Evolutionary conservation across 2,329 filamentous ascomycete species (phyloP).

Genomic region (Aspergillus puulaauensis): DNA sequence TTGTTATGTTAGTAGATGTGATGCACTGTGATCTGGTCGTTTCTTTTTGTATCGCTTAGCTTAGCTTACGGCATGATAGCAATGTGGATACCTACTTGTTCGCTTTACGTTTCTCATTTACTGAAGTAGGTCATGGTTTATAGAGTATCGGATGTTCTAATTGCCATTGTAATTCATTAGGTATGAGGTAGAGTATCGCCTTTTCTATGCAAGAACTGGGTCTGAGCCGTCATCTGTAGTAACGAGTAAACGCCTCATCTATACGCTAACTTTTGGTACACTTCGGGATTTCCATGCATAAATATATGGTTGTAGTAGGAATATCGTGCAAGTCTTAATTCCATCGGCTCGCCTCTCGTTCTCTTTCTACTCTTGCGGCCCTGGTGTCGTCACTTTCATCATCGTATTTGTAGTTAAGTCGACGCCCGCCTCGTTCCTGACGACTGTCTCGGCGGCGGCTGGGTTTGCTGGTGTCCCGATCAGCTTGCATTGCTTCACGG

Average conservation of each 20-base stretch:
- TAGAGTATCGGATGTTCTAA: background rate
- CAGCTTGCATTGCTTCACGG: slow-evolving; percentile 51
- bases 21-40: background rate
- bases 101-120: too few relatives aligned
- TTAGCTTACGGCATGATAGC: slow-evolving; percentile 1
- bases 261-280: background rate
- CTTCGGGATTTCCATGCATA: background rate
- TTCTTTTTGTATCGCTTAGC: background rate
- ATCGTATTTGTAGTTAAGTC: slow-evolving; percentile 51
- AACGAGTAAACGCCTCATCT: background rate
- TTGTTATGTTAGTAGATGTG: slow-evolving; percentile 9
- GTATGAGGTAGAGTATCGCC: background rate
- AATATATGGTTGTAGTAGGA: background rate
- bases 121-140: too few relatives aligned
- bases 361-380: slow-evolving; percentile 37
- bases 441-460: slow-evolving; percentile 36
- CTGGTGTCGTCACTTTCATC: slow-evolving; percentile 40
- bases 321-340: background rate
- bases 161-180: background rate
- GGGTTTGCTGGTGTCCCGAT: slow-evolving; percentile 26
- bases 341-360: slow-evolving; percentile 40
- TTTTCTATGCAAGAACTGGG: background rate
- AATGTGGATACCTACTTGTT: background rate
- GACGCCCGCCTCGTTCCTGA: slow-evolving; percentile 35
- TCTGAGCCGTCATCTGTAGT: background rate